phyloP scores from a whole-genome alignment of 2,329 filamentous ascomycete genomes.

The Fonsecaea monophora region DNA sequence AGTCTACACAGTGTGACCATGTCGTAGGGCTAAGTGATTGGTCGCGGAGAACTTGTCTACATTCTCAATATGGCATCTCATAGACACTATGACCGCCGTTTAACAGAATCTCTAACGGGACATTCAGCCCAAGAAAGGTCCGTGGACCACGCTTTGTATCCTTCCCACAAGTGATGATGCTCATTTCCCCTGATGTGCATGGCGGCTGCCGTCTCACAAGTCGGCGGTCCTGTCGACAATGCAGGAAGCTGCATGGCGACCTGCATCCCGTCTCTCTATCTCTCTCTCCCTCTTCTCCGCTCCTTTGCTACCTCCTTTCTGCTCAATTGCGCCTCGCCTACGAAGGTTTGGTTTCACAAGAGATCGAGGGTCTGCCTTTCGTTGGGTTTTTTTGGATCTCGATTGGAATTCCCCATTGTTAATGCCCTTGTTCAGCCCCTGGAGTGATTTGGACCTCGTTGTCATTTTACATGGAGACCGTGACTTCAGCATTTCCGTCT shows the following conservation, averaged over 20 bases:
- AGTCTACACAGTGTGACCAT: too few species aligned
- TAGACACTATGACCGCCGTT: background rate
- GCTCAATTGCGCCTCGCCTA: constrained; percentile 7
- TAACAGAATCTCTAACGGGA: background rate
- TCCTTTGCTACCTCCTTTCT: constrained; percentile 4
- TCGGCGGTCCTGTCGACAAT: background rate
- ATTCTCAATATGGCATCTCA: background rate
- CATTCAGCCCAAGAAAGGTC: background rate
- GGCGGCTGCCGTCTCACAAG: constrained; percentile 12
- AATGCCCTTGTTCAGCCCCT: constrained; percentile 8
- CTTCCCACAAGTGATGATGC: background rate
- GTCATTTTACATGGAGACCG: constrained; percentile 12
- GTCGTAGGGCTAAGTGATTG: background rate
- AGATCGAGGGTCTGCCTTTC: constrained; percentile 16
- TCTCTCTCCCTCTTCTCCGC: background rate
- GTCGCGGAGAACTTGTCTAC: background rate
- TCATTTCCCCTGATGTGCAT: background rate
- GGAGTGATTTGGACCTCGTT: constrained; percentile 14
- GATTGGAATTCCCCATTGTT: constrained; percentile 31
- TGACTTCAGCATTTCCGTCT: constrained; percentile 1
- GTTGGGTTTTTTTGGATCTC: constrained; percentile 35
- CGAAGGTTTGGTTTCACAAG: constrained; percentile 13
- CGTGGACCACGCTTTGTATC: background rate
- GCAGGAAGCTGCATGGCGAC: constrained; percentile 23
- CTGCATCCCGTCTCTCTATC: constrained; percentile 1